Percentiles rank a stretch among this genome's conserved stretches.
Conservation (phyloP, 352 stramenopile species). For the Globisporangium iwayamae region DNA sequence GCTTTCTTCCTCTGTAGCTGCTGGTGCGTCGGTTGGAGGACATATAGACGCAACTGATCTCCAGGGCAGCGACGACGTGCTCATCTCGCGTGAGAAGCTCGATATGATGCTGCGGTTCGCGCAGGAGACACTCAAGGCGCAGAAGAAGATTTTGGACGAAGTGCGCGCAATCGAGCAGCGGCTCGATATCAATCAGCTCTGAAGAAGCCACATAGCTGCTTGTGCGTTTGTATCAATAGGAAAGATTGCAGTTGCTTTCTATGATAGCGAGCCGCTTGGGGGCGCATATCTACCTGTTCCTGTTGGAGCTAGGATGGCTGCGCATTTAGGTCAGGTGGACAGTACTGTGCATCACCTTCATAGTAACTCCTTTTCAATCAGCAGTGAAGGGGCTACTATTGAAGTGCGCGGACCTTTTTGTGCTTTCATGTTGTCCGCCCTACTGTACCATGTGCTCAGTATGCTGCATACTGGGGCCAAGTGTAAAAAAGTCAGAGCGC, state of each 20-base stretch:
- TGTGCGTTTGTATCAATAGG: too few species aligned
- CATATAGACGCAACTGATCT: background rate
- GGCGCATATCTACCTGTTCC: too few species aligned
- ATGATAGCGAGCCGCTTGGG: too few species aligned
- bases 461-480: conserved; percentile 5
- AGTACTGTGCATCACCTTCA: too few species aligned
- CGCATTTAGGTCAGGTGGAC: too few species aligned
- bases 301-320: too few species aligned
- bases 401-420: too few species aligned
- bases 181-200: conserved; percentile 19
- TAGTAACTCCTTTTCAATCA: too few species aligned
- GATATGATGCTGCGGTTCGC: conserved; percentile 47
- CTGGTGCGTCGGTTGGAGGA: background rate
- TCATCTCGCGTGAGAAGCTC: conserved; percentile 49
- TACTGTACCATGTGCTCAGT: background rate
- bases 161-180: conserved; percentile 50
- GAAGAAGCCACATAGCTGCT: background rate
- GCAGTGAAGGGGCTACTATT: too few species aligned
- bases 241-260: too few species aligned
- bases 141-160: conserved; percentile 63
- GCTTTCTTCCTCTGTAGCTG: background rate
- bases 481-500: background rate
- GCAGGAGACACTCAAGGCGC: conserved; percentile 50
- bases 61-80: conserved; percentile 26
- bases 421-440: conserved; percentile 1